Evolutionary conservation across 192 early-diverging fungal genomes (phyloP).

Genomic region (Linnemannia zychae): DNA sequence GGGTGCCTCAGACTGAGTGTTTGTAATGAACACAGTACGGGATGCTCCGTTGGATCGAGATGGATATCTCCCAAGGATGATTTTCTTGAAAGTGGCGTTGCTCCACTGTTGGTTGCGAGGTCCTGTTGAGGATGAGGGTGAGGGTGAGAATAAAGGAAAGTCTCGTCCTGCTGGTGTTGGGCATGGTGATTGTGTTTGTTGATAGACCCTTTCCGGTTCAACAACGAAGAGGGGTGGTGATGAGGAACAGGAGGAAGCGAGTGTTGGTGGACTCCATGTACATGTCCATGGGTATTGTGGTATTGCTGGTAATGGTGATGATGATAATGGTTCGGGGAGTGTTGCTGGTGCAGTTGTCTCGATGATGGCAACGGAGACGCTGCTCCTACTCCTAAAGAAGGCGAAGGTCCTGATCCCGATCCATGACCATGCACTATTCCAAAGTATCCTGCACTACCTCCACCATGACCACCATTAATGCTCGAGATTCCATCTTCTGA

Average conservation of each 20-base stretch:
- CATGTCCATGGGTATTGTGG: not conserved
- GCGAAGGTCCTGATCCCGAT: not conserved
- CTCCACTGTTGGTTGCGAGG: not conserved
- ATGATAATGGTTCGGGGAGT: conserved; percentile 9
- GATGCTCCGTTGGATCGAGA: conserved; percentile 41
- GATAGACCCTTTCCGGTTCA: not conserved
- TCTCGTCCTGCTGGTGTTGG: conserved; percentile 10
- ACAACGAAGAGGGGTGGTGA: not conserved
- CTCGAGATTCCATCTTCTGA: conserved; percentile 12
- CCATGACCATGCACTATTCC: not conserved
- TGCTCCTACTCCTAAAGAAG: too few relatives aligned
- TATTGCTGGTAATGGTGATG: conserved; percentile 2
- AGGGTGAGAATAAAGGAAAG: not conserved
- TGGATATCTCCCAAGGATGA: conserved; percentile 16
- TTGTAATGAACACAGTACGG: conserved; percentile 34
- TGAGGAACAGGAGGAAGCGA: not conserved
- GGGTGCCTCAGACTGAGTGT: conserved; percentile 41
- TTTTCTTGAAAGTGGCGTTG: not conserved
- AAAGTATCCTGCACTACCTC: not conserved
- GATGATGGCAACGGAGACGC: not conserved
- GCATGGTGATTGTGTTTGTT: not conserved
- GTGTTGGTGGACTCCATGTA: not conserved
- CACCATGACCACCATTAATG: not conserved
- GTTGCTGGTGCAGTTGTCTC: not conserved
- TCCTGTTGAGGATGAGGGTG: not conserved